phyloP scores from a whole-genome alignment of 495 filamentous ascomycete species.

The Hypoxylon lienhwacheense region DNA sequence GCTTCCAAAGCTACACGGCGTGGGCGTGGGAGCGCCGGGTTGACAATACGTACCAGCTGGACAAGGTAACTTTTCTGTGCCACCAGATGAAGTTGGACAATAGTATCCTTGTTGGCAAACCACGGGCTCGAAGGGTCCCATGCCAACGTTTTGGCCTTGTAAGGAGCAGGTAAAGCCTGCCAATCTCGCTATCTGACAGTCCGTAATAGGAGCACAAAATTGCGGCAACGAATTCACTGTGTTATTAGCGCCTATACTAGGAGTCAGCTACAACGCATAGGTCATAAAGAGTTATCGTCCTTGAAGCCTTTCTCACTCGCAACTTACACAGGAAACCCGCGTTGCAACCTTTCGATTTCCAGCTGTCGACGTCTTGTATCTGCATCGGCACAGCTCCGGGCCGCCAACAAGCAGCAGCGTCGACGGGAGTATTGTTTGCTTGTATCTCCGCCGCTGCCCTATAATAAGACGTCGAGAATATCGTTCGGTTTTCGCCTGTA shows the following conservation, averaged over 20 bases:
- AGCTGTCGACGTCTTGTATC: conserved; percentile 41
- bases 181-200: conserved; percentile 43
- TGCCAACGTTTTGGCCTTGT: conserved; percentile 39
- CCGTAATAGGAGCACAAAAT: conserved; percentile 49
- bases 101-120: conserved; percentile 49
- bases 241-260: conserved; percentile 47
- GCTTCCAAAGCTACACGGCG: conserved; percentile 46
- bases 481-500: conserved; percentile 38
- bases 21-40: conserved; percentile 45
- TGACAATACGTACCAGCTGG: conserved; percentile 51
- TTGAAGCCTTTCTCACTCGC: neutral
- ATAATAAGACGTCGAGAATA: conserved; percentile 41
- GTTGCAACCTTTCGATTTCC: conserved; percentile 42
- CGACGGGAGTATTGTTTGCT: conserved; percentile 19
- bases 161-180: conserved; percentile 36
- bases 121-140: conserved; percentile 49
- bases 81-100: conserved; percentile 42
- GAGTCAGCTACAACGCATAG: no score
- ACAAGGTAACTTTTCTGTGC: conserved; percentile 41
- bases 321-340: conserved; percentile 47
- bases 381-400: conserved; percentile 39
- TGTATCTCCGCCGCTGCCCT: conserved; percentile 18
- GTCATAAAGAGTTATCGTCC: conserved; percentile 1
- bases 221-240: conserved; percentile 47
- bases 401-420: conserved; percentile 42